Percentiles rank a stretch among this genome's conserved stretches.
phyloP scores from a whole-genome alignment of 768 basidiomycete species.

The Lepiota subincarnata region DNA sequence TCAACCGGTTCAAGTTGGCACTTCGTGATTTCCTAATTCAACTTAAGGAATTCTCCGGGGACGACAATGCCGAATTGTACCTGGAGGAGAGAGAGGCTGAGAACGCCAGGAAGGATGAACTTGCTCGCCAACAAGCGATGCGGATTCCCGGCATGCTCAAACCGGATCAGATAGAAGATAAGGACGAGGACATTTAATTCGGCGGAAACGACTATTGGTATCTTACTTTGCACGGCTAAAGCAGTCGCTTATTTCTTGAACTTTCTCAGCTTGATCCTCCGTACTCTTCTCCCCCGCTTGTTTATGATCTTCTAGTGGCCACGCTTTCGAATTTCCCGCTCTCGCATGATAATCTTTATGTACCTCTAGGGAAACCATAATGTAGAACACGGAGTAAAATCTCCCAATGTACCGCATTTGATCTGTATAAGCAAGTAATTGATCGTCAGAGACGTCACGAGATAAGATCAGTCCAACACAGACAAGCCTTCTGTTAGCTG shows the following conservation, averaged over 20 bases:
- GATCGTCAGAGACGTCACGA: constrained; percentile 4
- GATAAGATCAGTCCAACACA: not conserved
- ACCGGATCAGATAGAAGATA: constrained; percentile 90
- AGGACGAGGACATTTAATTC: constrained; percentile 78
- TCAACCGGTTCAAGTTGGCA: constrained; percentile 89
- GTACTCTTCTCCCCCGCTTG: constrained; percentile 16
- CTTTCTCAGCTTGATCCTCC: constrained; percentile 24
- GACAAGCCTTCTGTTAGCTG: constrained; percentile 12
- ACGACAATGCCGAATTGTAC: constrained; percentile 88
- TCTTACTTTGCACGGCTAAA: constrained; percentile 13
- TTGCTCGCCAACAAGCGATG: constrained; percentile 85
- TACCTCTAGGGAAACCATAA: constrained; percentile 12
- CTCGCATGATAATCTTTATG: constrained; percentile 12
- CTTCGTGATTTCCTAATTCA: constrained; percentile 97
- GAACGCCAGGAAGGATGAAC: constrained; percentile 67
- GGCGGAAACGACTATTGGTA: constrained; percentile 7
- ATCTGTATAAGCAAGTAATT: too few species aligned
- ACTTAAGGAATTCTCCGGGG: constrained; percentile 90
- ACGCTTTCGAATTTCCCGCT: constrained; percentile 9
- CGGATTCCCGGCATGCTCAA: constrained; percentile 98
- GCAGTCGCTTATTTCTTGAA: constrained; percentile 15
- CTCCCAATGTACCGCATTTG: too few species aligned
- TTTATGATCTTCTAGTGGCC: constrained; percentile 11
- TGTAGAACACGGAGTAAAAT: constrained; percentile 9
- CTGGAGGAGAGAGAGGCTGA: constrained; percentile 94